phyloP scores from a whole-genome alignment of 164 flowering plant species.

The Tetracentron sinense region DNA sequence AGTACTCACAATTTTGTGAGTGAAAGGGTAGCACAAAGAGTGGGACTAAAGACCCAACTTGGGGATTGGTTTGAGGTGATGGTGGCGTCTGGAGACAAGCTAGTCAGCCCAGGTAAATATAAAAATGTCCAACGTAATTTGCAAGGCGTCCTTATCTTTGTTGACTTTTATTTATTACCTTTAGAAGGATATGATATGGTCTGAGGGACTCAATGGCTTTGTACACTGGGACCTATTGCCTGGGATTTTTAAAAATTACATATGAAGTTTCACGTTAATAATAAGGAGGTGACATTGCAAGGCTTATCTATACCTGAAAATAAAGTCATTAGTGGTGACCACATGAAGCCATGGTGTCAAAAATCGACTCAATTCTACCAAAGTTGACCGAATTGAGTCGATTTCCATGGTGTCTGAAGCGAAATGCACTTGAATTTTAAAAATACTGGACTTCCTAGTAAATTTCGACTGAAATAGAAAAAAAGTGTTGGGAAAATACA shows the following conservation, averaged over 20 bases:
- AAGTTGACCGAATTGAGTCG: too few species aligned
- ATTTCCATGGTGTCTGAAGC: too few species aligned
- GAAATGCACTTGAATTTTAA: too few species aligned
- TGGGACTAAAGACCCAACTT: not conserved
- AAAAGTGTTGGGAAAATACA: too few species aligned
- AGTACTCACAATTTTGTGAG: slow-evolving; percentile 1
- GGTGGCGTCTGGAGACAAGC: not conserved
- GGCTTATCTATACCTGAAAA: slow-evolving; percentile 1
- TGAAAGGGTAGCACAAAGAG: not conserved
- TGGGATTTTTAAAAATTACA: not conserved
- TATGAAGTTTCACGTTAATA: not conserved
- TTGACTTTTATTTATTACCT: not conserved
- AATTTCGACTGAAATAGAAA: too few species aligned
- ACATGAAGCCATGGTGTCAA: too few species aligned
- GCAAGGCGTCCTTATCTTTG: not conserved
- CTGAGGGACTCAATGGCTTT: too few species aligned
- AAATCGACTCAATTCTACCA: too few species aligned
- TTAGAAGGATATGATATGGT: not conserved
- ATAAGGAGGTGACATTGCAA: not conserved
- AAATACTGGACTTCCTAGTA: too few species aligned
- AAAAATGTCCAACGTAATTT: not conserved
- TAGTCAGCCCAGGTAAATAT: not conserved
- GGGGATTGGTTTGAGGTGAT: not conserved
- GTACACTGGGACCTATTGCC: too few species aligned
- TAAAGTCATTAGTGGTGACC: too few species aligned